These are phyloP conservation scores for Chaetomium fimeti DNA, from an alignment of 495 filamentous ascomycete genomes.

Conservation along the genomic window DNA sequence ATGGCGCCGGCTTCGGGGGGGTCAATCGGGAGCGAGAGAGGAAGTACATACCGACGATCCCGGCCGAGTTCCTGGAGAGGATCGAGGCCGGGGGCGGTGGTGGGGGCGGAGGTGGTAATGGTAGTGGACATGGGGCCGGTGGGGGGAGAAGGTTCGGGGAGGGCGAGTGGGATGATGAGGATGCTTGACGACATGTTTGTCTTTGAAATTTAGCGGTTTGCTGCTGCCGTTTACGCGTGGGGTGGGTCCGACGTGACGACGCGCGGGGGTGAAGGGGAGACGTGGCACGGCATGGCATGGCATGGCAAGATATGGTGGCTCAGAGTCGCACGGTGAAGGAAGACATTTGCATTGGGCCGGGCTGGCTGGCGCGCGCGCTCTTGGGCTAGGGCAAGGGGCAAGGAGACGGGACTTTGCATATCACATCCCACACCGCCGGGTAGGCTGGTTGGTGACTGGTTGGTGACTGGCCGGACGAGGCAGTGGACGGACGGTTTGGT, in stretches of 20 bases:
- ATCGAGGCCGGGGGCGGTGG: constrained; percentile 60
- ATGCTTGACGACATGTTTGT: neutral
- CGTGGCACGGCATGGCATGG: neutral
- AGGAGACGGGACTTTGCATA: constrained; percentile 3
- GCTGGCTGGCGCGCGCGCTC: neutral
- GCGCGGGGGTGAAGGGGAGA: neutral
- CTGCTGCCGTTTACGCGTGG: neutral
- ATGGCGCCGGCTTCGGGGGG: constrained; percentile 91
- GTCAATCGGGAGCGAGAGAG: constrained; percentile 86
- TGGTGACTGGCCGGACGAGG: neutral
- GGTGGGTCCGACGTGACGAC: neutral
- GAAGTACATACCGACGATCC: constrained; percentile 95
- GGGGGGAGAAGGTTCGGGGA: constrained; percentile 41
- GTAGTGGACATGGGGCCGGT: constrained; percentile 17
- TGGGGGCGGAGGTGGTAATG: constrained; percentile 45
- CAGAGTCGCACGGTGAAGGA: too few species aligned
- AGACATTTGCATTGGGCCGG: neutral
- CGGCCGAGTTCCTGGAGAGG: constrained; percentile 87
- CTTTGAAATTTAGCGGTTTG: neutral
- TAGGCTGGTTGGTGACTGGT: neutral
- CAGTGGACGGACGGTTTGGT: neutral
- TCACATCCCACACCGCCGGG: neutral
- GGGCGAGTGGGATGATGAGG: constrained; percentile 50
- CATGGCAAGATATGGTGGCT: too few species aligned
- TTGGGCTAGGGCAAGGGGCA: neutral